Evolutionary conservation across 352 stramenopile species (phyloP), one percentile per base, ranked within the genome.

Genomic region (Halophytophthora polymorphica): DNA sequence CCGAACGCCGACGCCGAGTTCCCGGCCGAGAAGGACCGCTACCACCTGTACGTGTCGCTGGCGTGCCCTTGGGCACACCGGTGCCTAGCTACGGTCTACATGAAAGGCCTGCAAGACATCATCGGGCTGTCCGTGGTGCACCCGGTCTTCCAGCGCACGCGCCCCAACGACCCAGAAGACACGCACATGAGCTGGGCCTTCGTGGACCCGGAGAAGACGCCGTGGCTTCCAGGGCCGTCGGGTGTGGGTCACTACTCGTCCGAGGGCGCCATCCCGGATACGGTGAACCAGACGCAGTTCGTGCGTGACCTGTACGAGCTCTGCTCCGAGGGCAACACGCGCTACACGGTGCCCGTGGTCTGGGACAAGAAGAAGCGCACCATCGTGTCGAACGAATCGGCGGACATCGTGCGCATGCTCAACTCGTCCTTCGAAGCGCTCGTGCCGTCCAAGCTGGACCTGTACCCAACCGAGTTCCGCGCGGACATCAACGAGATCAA

Each of bases 1-100:
- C 43, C 73, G 19, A 50, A 58, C 40, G 45, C 71, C 17, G 73
- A 83, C 64, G 77, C 77, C 38, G 64, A 79, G 54, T 91, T 88
- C 61, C 73, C 81, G 1, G 73, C 81, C 15, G 66, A 87, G 56
- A 67, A 61, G 35, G 43, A 57, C 38, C 78, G 82, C 29, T 92
- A 99, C 74, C 95, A 98, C 71, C 71, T 99, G 22, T 98, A 98
- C 77, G 88, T 98, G 29, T 97, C 92, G 47, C 78, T 95, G 23
- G 96, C 96, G 29, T 99, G 96, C 74, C 97, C 97, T 25, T 93
- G 79, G 79, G 81, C 83, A 0, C 73, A 78, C 49, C 78, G 81
- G 45, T 90, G 75, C 45, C 58, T 97, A 13, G 83, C 93, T 25
- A 86, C 94, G 40, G 67, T 96, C 41, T 72, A 90, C 12, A 59